Conservation (phyloP, 1,284 basidiomycete genomes). For the Rhodotorula mucilaginosa region DNA sequence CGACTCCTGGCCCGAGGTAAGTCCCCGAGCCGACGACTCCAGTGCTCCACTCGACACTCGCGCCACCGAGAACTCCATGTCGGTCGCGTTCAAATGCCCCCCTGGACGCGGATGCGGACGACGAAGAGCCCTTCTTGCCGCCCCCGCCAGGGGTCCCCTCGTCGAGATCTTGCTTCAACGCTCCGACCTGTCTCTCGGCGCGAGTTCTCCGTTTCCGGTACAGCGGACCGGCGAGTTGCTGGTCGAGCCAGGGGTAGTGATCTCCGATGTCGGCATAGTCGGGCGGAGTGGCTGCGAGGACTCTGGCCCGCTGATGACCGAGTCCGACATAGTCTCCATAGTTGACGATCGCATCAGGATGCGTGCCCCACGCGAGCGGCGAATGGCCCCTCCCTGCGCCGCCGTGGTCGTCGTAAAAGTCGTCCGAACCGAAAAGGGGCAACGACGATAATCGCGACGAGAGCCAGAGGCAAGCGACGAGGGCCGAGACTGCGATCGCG, state of each 20-base stretch:
- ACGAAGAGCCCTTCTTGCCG: neutral
- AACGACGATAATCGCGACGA: neutral
- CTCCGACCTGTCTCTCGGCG: constrained; percentile 2
- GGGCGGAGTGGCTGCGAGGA: constrained; percentile 13
- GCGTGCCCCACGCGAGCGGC: constrained; percentile 11
- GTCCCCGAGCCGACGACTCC: constrained; percentile 30
- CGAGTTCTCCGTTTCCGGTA: neutral
- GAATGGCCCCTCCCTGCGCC: neutral
- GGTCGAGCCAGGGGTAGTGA: neutral
- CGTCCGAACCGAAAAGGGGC: neutral
- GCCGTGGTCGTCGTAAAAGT: neutral
- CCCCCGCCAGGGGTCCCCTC: neutral
- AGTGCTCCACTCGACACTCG: constrained; percentile 24
- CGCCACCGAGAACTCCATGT: constrained; percentile 28
- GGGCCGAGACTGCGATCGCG: neutral
- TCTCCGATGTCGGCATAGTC: constrained; percentile 24
- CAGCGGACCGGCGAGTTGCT: constrained; percentile 2
- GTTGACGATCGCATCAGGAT: constrained; percentile 16
- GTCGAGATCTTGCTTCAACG: neutral
- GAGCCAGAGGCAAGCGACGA: neutral
- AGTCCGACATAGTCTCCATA: constrained; percentile 25
- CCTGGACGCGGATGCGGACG: too few species aligned
- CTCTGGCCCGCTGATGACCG: constrained; percentile 13
- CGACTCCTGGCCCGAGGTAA: constrained; percentile 27
- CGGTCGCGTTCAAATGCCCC: constrained; percentile 5